Conservation (phyloP, 495 filamentous ascomycete genomes). For the Hyaloscypha variabilis region DNA sequence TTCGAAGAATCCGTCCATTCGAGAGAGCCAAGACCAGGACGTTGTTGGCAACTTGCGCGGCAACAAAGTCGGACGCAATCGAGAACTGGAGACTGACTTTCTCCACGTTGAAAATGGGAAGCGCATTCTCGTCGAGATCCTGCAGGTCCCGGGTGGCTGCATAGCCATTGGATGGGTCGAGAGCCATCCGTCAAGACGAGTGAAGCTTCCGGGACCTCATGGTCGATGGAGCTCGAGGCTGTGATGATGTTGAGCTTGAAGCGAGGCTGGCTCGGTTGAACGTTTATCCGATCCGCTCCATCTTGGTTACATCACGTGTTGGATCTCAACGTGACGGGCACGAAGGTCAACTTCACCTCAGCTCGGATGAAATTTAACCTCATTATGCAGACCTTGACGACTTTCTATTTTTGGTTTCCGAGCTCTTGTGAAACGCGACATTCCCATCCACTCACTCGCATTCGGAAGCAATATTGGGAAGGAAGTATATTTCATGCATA, state of each 20-base stretch:
- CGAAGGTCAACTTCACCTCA: too few relatives aligned
- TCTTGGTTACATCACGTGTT: too few relatives aligned
- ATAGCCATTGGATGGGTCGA: slow-evolving; percentile 52
- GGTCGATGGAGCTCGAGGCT: slow-evolving; percentile 26
- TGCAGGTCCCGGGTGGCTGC: slow-evolving; percentile 45
- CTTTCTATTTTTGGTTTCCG: slow-evolving; percentile 8
- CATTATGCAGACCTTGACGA: background rate
- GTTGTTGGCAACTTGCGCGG: slow-evolving; percentile 96
- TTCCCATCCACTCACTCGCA: slow-evolving; percentile 4
- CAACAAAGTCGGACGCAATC: slow-evolving; percentile 90
- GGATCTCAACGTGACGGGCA: too few relatives aligned
- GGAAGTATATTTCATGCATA: slow-evolving; percentile 16
- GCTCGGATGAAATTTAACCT: too few relatives aligned
- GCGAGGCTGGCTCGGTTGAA: slow-evolving; percentile 22
- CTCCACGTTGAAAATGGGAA: slow-evolving; percentile 93
- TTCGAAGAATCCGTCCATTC: slow-evolving; percentile 85
- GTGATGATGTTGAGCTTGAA: slow-evolving; percentile 20
- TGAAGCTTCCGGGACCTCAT: slow-evolving; percentile 29
- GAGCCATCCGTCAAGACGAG: slow-evolving; percentile 32
- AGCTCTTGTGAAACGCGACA: slow-evolving; percentile 11
- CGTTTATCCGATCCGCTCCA: too few relatives aligned
- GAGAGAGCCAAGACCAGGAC: slow-evolving; percentile 88
- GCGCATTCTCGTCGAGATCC: slow-evolving; percentile 61
- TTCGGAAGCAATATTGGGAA: slow-evolving; percentile 11
- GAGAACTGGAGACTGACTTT: slow-evolving; percentile 89